These are phyloP conservation scores for Penicillium subrubescens DNA, from an alignment of 495 filamentous ascomycete genomes.

Conservation along the genomic window DNA sequence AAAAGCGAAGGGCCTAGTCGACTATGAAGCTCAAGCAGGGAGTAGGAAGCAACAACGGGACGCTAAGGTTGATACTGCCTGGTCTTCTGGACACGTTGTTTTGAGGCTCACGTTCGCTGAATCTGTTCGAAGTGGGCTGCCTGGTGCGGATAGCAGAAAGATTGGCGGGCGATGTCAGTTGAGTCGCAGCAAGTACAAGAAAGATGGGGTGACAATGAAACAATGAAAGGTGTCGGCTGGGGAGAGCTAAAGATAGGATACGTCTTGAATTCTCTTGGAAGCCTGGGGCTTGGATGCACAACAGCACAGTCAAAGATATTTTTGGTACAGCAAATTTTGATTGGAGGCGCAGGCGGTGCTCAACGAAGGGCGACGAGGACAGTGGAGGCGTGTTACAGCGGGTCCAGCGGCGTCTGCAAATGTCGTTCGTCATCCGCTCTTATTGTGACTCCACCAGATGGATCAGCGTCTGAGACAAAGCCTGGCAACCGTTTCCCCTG, in stretches of 20 bases:
- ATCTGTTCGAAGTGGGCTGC: constrained; percentile 1
- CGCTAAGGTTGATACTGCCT: neutral
- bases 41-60: neutral
- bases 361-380: constrained; percentile 14
- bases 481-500: constrained; percentile 11
- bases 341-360: constrained; percentile 22
- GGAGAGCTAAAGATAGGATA: constrained; percentile 16
- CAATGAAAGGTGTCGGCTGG: neutral
- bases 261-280: constrained; percentile 10
- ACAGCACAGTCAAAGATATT: constrained; percentile 30
- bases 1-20: neutral
- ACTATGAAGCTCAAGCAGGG: constrained; percentile 10
- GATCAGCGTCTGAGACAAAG: constrained; percentile 19
- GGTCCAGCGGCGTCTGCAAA: constrained; percentile 11
- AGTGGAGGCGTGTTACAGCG: constrained; percentile 16
- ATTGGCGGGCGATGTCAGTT: neutral
- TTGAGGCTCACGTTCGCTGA: neutral
- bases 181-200: neutral
- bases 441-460: constrained; percentile 19
- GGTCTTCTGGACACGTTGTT: constrained; percentile 16
- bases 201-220: neutral
- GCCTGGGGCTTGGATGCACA: constrained; percentile 9
- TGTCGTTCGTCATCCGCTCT: constrained; percentile 25
- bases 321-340: constrained; percentile 29
- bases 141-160: neutral